Percentiles rank a stretch among this genome's conserved stretches.
Evolutionary conservation across 306 rosid genomes (phyloP).

Genomic region (Comarum palustre): DNA sequence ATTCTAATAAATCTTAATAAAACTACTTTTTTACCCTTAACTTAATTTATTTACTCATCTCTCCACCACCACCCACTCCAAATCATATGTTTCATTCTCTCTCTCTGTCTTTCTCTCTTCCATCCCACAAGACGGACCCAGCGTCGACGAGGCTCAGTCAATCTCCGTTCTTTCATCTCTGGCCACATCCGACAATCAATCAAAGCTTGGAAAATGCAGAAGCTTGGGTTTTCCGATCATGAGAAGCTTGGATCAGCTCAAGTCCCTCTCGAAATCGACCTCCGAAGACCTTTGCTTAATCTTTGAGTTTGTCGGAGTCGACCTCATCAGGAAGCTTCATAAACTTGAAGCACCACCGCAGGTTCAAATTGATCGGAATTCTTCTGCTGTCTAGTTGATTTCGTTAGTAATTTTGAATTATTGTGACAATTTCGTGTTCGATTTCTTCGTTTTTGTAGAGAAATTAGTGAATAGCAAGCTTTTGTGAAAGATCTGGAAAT

Average conservation of each 20-base stretch:
- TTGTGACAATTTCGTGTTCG: conserved; percentile 19
- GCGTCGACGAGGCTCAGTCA: no score
- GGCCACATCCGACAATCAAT: neutral
- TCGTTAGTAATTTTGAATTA: conserved; percentile 23
- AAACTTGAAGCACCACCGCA: conserved; percentile 77
- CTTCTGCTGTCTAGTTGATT: conserved; percentile 17
- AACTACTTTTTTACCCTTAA: no score
- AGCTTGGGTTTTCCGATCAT: conserved; percentile 62
- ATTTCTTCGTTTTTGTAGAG: conserved; percentile 45
- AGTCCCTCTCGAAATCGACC: conserved; percentile 59
- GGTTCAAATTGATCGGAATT: conserved; percentile 39
- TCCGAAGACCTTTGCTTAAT: conserved; percentile 46
- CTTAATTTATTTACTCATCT: no score
- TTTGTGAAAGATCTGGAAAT: conserved; percentile 81
- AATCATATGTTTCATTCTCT: no score
- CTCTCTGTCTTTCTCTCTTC: no score
- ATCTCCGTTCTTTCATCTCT: no score
- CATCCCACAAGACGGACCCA: no score
- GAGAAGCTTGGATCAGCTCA: conserved; percentile 74
- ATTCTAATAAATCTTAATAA: no score
- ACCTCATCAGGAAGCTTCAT: conserved; percentile 63
- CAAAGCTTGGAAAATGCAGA: conserved; percentile 38
- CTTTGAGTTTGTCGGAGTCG: conserved; percentile 56
- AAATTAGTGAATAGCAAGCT: conserved; percentile 83
- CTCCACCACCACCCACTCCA: no score